Evolutionary conservation across 2,329 filamentous ascomycete genomes (phyloP), one percentile per base, ranked within the genome.

Genomic region (Colletotrichum acutatum): DNA sequence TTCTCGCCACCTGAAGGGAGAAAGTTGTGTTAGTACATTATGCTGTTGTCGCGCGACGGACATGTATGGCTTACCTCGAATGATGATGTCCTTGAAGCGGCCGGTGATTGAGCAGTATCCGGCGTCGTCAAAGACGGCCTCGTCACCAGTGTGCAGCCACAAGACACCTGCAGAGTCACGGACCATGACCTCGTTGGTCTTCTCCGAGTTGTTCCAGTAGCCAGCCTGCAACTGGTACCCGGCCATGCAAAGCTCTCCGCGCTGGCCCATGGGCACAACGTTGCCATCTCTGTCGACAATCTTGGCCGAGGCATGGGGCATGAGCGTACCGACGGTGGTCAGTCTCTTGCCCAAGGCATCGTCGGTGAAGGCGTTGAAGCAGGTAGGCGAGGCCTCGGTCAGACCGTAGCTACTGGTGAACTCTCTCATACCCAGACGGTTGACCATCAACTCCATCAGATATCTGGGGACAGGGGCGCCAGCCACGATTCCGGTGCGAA

Each of bases 31-130:
- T 56, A 80, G 77, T 46, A 28, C 7, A 19, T 26, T 56, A 22
- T 34, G 26, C 79, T 49, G 76, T 81, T 49, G 22, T 62, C 28
- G 57, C n/a, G 66, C 4, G 6, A 8, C 56, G 11, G 14, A 19
- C 37, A 37, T 12, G 32, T 46, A 24, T 52, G 59, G 68, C 83
- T 66, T 77, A 86, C 91, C 93, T 77, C 93, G 86, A 73, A 95
- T 95, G 71, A 95, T 94, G 46, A 95, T 94, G 72, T 95, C 93
- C 83, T 95, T 95, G 83, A 94, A 94, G 24, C 93, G 86, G 0
- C 93, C 93, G 0, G 93, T 95, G 76, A 95, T 94, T 7, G 85
- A 87, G 76, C 92, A 94, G 78, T 93, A 94, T 0, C 92, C 93
- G 9, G 90, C 82, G 42, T 90, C 88, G 71, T 94, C 92, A 70